phyloP scores from a whole-genome alignment of 176 grass and related monocot genomes.

The Thalia dealbata region DNA sequence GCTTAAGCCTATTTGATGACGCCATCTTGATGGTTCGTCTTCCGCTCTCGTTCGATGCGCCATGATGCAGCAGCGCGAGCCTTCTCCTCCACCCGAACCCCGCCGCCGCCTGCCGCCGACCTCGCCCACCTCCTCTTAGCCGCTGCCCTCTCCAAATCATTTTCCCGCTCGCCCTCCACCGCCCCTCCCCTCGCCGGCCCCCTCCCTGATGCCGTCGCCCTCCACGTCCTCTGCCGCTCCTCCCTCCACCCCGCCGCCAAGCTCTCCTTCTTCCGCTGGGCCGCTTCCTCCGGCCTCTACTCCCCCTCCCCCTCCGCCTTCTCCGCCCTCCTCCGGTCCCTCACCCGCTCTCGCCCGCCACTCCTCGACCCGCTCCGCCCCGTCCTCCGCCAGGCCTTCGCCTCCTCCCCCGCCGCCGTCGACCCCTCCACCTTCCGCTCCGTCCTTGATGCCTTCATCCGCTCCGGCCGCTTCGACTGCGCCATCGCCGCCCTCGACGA shows the following conservation, averaged over 20 bases:
- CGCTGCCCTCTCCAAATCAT: slow-evolving; percentile 36
- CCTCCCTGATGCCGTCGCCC: slow-evolving; percentile 45
- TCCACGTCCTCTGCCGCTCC: slow-evolving; percentile 52
- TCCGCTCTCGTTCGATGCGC: not conserved
- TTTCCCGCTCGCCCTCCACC: slow-evolving; percentile 2
- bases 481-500: slow-evolving; percentile 55
- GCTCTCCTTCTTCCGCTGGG: slow-evolving; percentile 62
- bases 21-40: not conserved
- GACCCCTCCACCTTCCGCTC: slow-evolving; percentile 38
- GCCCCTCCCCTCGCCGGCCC: slow-evolving; percentile 40
- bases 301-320: slow-evolving; percentile 37
- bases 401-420: slow-evolving; percentile 26
- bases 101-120: slow-evolving; percentile 27
- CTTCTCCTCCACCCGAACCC: slow-evolving; percentile 20
- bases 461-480: slow-evolving; percentile 39
- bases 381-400: slow-evolving; percentile 28
- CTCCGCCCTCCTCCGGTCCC: slow-evolving; percentile 34
- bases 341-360: slow-evolving; percentile 27
- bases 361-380: slow-evolving; percentile 45
- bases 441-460: slow-evolving; percentile 29
- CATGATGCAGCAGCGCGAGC: not conserved
- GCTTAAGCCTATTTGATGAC: too few species aligned
- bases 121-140: slow-evolving; percentile 60
- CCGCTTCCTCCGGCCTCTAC: slow-evolving; percentile 21
- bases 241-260: slow-evolving; percentile 57